These are phyloP conservation scores for Colletotrichum camelliae DNA, from an alignment of 2,329 filamentous ascomycete genomes.

Conservation along the genomic window DNA sequence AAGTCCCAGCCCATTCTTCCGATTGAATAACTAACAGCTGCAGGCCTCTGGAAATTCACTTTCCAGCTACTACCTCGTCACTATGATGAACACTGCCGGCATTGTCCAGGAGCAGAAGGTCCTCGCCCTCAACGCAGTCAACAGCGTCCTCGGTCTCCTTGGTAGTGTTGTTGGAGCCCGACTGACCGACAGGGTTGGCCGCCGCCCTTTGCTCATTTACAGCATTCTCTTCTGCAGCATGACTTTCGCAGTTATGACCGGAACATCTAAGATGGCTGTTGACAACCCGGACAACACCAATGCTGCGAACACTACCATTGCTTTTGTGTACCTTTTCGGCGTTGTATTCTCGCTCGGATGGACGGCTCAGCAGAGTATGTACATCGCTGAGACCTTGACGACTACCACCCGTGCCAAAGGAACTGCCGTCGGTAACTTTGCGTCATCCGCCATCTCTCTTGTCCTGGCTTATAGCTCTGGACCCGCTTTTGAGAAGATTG, in stretches of 20 bases:
- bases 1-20: too few species aligned
- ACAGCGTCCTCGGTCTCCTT: slow-evolving; percentile 58
- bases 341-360: slow-evolving; percentile 57
- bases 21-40: not conserved
- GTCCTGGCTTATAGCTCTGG: slow-evolving; percentile 50
- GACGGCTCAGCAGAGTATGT: slow-evolving; percentile 57
- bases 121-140: slow-evolving; percentile 57
- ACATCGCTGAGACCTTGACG: slow-evolving; percentile 52
- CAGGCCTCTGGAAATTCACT: slow-evolving; percentile 47
- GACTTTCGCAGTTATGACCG: slow-evolving; percentile 55
- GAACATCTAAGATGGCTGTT: slow-evolving; percentile 48
- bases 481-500: slow-evolving; percentile 47
- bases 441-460: slow-evolving; percentile 40
- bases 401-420: slow-evolving; percentile 52
- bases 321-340: slow-evolving; percentile 59
- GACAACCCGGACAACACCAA: slow-evolving; percentile 39
- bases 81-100: slow-evolving; percentile 55
- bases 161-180: slow-evolving; percentile 59
- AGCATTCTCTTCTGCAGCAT: slow-evolving; percentile 49
- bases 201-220: slow-evolving; percentile 58
- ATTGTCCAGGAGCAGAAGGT: slow-evolving; percentile 53
- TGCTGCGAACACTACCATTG: slow-evolving; percentile 51
- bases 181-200: slow-evolving; percentile 61
- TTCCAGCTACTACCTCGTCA: slow-evolving; percentile 59
- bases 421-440: slow-evolving; percentile 47